Evolutionary conservation across 1,284 basidiomycete species (phyloP), one percentile per base, ranked within the genome.

Genomic region (Marasmius tenuissimus): DNA sequence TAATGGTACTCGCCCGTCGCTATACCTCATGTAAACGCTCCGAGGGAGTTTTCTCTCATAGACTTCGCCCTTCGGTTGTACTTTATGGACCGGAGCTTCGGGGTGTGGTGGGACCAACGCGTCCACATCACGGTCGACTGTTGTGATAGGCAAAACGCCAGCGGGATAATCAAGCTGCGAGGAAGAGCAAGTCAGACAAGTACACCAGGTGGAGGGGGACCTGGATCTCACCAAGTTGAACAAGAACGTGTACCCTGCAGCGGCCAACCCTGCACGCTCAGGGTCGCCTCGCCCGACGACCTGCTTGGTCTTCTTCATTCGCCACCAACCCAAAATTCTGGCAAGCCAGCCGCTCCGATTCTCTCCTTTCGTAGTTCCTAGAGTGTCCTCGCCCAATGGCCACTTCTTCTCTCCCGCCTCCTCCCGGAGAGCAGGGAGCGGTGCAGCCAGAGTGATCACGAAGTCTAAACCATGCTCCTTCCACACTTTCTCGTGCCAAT

Each of bases 161-260:
- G 88, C 88, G 0, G 87, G 76, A 42, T 82, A 85, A 68, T 94
- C 91, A 53, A 92, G 78, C 76, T 94, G 71, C n/a, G 57, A 40
- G 58, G 22, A 56, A 62, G 6, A 34, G 58, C 50, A 60, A 40
- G 53, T 40, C 6, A 33, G 33, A 53, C 38, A 58, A 54, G 39
- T 33, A 56, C 0, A 51, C 11, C 18, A 57, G 20, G 62, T 42
- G 53, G 57, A 39, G 33, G 16, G 51, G 40, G 58, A 45, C n/a
- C n/a, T n/a, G n/a, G n/a, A 42, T 76, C 86, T 66, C 67, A 88
- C 87, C 68, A 89, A 70, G 64, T 85, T 89, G 72, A 82, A 88
- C 60, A 89, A 72, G 72, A 86, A 84, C 1, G 72, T 71, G 58
- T 76, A 73, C 14, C 76, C 77, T 1, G 74, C 50, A n/a, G 20